A percentile compares a stretch with the other conserved stretches of the same genome.
Evolutionary conservation across 352 stramenopile species (phyloP).

Genomic region (Phytophthora lateralis): DNA sequence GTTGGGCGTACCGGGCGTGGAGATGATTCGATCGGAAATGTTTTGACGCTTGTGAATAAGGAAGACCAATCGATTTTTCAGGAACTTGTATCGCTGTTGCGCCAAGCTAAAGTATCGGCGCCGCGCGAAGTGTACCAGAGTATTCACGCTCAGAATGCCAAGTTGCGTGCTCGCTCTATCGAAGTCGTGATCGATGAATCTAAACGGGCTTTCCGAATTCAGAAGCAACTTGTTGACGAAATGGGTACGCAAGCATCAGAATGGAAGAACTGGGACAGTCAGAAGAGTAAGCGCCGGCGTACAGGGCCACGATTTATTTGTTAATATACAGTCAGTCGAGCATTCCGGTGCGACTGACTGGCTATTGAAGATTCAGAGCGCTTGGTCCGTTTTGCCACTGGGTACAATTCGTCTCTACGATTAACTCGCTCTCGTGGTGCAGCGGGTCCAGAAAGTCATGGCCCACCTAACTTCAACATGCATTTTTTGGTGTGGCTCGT

Average conservation of each 20-base stretch:
- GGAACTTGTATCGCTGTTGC: conserved; percentile 46
- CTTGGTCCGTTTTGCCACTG: neutral
- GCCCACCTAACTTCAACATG: too few species aligned
- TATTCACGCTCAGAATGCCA: conserved; percentile 33
- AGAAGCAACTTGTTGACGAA: conserved; percentile 28
- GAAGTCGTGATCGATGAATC: conserved; percentile 45
- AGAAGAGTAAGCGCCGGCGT: conserved; percentile 32
- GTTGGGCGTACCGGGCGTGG: conserved; percentile 56
- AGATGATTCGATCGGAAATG: conserved; percentile 22
- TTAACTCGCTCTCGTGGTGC: neutral
- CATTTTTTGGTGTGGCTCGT: too few species aligned
- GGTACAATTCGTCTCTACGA: conserved; percentile 6
- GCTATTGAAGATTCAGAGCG: neutral
- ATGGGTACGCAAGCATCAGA: conserved; percentile 13
- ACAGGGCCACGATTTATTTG: conserved; percentile 2
- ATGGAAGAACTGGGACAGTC: conserved; percentile 46
- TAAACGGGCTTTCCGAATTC: conserved; percentile 53
- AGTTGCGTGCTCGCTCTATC: conserved; percentile 13
- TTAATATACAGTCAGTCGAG: neutral
- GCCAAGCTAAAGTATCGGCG: conserved; percentile 30
- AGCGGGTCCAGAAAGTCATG: too few species aligned
- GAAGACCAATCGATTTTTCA: conserved; percentile 47
- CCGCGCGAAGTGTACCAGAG: conserved; percentile 52
- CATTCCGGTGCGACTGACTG: conserved; percentile 3
- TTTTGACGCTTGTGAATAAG: conserved; percentile 54